Base-by-base conservation (phyloP, 768 basidiomycete genomes). In the Sistotremastrum suecicum region DNA sequence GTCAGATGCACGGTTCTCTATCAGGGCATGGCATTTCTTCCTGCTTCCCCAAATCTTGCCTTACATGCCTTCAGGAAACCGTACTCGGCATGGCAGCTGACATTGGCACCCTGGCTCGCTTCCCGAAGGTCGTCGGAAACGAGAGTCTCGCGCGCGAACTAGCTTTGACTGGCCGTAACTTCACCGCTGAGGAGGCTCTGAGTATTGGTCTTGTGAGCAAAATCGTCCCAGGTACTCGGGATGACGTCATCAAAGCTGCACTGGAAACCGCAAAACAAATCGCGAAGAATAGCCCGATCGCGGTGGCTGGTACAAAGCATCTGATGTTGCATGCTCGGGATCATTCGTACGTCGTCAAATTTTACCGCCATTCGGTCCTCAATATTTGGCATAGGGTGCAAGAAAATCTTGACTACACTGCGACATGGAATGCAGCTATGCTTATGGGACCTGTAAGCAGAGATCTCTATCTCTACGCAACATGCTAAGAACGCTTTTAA, bases 31-130 rank as follows among this genome's bases (percentile, higher is more conserved):
- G 1, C 42, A 69, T 49, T 1, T 41, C 30, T 36, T 39, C 28
- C 8, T 45, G 29, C 31, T 50, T 36, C 7, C 5, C 4, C 32
- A 3, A 29, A 30, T 39, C 30, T 40, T 51, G 30, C 37, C 11
- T 42, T 46, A 10, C 29, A 40, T n/a, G n/a, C 6, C 20, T 39
- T 8, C 55, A 88, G 85, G 86, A 92, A 69, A 80, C 88, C 3
- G 84, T 90, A 55, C 71, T 90, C 29, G 89, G 84, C 0, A 67
- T 94, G 0, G 89, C 90, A 2, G 81, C 90, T 0, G 90, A 92
- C 56, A 78, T 91, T 37, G 91, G 91, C 0, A 78, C 86, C 0
- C 74, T 94, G 5, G 84, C 89, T 1, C 77, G 80, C 43, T 65
- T 92, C 5, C 86, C 84, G 0, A 85, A 86, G 54, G 69, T 85